Percentiles rank a stretch among this genome's conserved stretches.
phyloP scores from a whole-genome alignment of 202 grass and related monocot species.

The Digitaria exilis region DNA sequence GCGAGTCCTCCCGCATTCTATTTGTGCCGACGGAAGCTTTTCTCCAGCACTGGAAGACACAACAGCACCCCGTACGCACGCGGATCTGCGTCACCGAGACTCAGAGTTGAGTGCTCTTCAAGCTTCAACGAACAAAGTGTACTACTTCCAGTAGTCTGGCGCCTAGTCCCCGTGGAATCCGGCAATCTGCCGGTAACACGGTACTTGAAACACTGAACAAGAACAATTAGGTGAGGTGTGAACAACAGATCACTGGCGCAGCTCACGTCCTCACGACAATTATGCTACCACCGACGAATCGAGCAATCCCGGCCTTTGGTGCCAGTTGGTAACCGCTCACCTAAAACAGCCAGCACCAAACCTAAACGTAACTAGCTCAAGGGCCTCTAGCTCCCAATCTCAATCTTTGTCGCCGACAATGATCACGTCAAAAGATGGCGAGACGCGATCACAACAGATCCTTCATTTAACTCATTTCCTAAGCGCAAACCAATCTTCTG shows the following conservation, averaged over 20 bases:
- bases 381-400: background rate
- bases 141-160: background rate
- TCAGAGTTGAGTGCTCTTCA: conserved; percentile 1
- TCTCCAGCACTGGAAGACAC: no score
- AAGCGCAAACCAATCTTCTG: background rate
- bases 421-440: background rate
- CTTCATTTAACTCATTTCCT: background rate
- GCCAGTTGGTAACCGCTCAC: conserved; percentile 34
- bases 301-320: background rate
- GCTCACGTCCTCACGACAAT: conserved; percentile 2
- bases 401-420: background rate
- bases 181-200: background rate
- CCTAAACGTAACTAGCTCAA: background rate
- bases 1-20: no score
- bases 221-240: background rate
- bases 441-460: background rate
- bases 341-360: conserved; percentile 30
- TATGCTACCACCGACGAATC: background rate
- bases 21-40: no score
- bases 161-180: background rate
- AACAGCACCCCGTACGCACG: no score
- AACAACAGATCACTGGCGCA: background rate
- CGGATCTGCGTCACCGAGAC: background rate
- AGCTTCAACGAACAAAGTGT: background rate
- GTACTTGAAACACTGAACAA: background rate